Base-by-base conservation (phyloP, 129 eudicot species). In the Oenanthe sinensis region DNA sequence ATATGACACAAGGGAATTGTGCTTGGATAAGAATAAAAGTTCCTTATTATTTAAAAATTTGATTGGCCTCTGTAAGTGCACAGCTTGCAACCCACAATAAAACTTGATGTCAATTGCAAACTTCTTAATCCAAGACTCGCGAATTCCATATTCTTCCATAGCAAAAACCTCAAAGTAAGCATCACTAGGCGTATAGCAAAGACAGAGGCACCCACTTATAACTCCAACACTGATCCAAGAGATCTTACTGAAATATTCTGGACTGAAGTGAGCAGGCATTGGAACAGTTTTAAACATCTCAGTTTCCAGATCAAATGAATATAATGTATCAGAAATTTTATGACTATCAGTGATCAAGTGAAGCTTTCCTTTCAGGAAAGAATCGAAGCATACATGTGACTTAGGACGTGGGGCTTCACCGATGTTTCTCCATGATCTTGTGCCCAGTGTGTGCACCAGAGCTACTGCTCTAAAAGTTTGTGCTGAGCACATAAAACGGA, bases 111-210 rank as follows among this genome's bases (percentile, higher is more conserved):
- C 73, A 7, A 85, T 81, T 58, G 46, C 62, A 75, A 85, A 82
- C 30, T 75, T 74, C 36, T 82, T 85, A 11, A 40, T 42, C 88
- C 88, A 85, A 8, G 85, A 85, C 20, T 85, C 83, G 45, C 33
- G 46, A 33, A 76, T 73, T 8, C 88, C 88, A 42, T 82, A 75
- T 4, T 85, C 81, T 69, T 74, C 77, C 88, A 85, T 85, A 46
- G 77, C 77, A 71, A 75, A 82, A 45, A 82, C 88, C 54, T 71
- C 80, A 77, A 85, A 85, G 37, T 69, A 36, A 70, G 42, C 26
- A 70, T 76, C 83, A n/a, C 65, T 71, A n/a, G 60, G 54, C 6
- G 74, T 44, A 69, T 79, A 82, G 76, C 81, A 82, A 44, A 85
- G 12, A 69, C 85, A 85, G 39, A 85, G 85, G 74, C 77, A 46